Evolutionary conservation across 179 eudicot genomes (phyloP), one percentile per base, ranked within the genome.

Genomic region (Silene vulgaris): DNA sequence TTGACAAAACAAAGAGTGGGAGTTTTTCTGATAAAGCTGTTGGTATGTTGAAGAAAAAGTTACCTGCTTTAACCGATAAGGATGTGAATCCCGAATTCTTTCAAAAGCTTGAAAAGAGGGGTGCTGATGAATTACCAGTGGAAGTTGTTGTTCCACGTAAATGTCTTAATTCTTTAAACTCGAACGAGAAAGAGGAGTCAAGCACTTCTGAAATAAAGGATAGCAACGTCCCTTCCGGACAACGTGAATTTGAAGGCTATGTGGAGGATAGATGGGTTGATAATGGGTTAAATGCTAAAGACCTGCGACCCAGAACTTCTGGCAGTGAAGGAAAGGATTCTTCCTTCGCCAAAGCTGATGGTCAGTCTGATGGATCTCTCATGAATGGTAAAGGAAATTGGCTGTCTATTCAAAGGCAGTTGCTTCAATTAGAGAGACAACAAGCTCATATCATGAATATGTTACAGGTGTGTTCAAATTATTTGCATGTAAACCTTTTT

Each of bases 361-460:
- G 48, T 48, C 86, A 79, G 76, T 78, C 74, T 57, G 85, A 83
- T 68, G 85, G 82, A 29, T 79, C 88, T 43, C 82, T 81, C 60
- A 78, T 80, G 83, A 89, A 83, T 16, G 86, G 90, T 56, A 95
- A 89, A 88, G 97, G 91, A 76, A 95, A 90, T 80, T 89, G 93
- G 97, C 72, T 87, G 78, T 89, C 93, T 76, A 95, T 95, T 78
- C 99, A 95, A 82, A 87, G 95, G 81, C 99, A 95, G 76, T 79
- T 95, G 78, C 75, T 87, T 54, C 97, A 89, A 75, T 79, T 95
- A 77, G 99, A 95, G 86, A 90, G 93, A 80, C 97, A 95, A 76
- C 99, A 95, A 82, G 80, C 88, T 85, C 88, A 90, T 87, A 89
- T 95, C 69, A 92, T 90, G 99, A 90, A 89, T 78, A 92, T 95